Percentiles rank a stretch among this genome's conserved stretches.
Conservation (phyloP, 2,329 filamentous ascomycete genomes). For the Diaporthe aspalathi region DNA sequence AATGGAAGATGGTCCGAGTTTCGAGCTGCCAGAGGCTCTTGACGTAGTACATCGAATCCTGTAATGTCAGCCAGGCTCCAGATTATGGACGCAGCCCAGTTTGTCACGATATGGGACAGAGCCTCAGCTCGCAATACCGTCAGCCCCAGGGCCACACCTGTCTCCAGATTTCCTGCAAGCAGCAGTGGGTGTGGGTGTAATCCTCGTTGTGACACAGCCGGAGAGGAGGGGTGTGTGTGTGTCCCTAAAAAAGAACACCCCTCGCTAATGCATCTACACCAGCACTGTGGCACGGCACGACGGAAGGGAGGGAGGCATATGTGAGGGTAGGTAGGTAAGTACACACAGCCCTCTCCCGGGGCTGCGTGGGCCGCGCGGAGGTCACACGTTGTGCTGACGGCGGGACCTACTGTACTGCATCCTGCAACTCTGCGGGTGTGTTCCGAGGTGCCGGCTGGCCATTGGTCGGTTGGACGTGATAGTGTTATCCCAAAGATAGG, state of each 20-base stretch:
- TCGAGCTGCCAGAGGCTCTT: too few relatives aligned
- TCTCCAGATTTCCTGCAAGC: not conserved
- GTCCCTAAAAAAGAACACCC: not conserved
- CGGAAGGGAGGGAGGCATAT: not conserved
- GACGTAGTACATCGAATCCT: not conserved
- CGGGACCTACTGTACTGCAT: slow-evolving; percentile 31
- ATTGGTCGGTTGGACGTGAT: slow-evolving; percentile 14
- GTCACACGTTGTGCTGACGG: slow-evolving; percentile 33
- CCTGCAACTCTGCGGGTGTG: slow-evolving; percentile 17
- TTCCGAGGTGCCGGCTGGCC: not conserved
- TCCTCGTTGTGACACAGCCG: not conserved
- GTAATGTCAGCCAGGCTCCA: not conserved
- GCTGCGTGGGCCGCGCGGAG: not conserved
- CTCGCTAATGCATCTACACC: slow-evolving; percentile 5
- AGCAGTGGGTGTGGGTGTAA: not conserved
- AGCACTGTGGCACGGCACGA: slow-evolving; percentile 5
- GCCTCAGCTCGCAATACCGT: not conserved
- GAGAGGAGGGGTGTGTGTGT: slow-evolving; percentile 7
- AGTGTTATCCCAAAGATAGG: slow-evolving; percentile 25
- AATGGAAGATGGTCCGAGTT: not conserved
- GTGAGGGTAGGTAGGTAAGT: not conserved
- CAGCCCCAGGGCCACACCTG: not conserved
- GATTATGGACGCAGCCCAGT: not conserved
- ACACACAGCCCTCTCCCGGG: slow-evolving; percentile 9
- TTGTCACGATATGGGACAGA: not conserved